Conservation (phyloP, 2,329 filamentous ascomycete genomes). For the Colletotrichum cuscutae region DNA sequence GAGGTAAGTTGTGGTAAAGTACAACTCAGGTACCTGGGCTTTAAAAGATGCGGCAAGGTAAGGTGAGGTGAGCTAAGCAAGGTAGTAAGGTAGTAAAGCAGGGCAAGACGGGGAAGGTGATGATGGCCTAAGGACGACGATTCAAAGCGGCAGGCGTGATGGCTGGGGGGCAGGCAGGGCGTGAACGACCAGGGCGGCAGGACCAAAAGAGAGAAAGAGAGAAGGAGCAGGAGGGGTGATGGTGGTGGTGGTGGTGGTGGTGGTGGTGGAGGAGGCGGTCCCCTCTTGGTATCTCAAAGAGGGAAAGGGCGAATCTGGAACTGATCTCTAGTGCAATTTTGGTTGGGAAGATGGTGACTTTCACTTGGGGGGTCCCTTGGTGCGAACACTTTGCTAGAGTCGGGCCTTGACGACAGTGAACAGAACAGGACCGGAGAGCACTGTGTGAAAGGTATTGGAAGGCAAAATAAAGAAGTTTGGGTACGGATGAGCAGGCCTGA, state of each 20-base stretch:
- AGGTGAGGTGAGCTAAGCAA: neutral
- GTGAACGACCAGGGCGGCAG: conserved; percentile 3
- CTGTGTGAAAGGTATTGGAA: neutral
- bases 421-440: neutral
- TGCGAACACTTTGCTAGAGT: neutral
- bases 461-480: neutral
- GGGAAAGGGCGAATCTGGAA: conserved; percentile 28
- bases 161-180: neutral
- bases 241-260: neutral
- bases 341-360: neutral
- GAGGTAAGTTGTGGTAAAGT: neutral
- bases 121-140: conserved; percentile 17
- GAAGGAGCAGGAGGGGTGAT: conserved; percentile 2
- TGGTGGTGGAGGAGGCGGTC: neutral
- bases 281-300: conserved; percentile 14
- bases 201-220: conserved; percentile 9
- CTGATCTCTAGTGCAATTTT: conserved; percentile 23
- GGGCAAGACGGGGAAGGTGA: neutral
- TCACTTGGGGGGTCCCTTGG: neutral
- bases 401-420: neutral
- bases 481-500: neutral
- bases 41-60: neutral
- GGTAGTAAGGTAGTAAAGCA: neutral
- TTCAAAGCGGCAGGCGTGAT: conserved; percentile 31
- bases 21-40: conserved; percentile 1